These are phyloP conservation scores for Phaeosphaeria sp. DNA, from an alignment of 2,329 filamentous ascomycete genomes.

Conservation along the genomic window DNA sequence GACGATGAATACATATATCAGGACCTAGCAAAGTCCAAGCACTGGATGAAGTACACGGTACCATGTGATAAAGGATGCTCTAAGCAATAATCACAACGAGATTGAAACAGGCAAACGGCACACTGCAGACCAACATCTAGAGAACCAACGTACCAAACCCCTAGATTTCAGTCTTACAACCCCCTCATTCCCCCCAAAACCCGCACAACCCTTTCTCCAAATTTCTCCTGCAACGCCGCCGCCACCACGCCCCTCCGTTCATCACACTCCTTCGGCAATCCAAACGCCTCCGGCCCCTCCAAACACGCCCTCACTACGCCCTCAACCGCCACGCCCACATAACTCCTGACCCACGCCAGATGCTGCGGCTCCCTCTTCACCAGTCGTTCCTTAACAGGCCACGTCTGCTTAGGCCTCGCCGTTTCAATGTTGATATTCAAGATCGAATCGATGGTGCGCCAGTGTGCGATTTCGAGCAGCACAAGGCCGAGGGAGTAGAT, in stretches of 20 bases:
- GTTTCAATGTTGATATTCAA: slow-evolving; percentile 46
- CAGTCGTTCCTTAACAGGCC: slow-evolving; percentile 43
- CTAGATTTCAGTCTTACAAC: background rate
- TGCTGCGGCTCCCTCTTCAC: slow-evolving; percentile 24
- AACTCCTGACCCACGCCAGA: slow-evolving; percentile 31
- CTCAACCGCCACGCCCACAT: slow-evolving; percentile 34
- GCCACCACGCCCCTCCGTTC: slow-evolving; percentile 39
- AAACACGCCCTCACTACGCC: slow-evolving; percentile 39
- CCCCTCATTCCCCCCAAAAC: slow-evolving; percentile 35
- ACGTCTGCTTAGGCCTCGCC: slow-evolving; percentile 49
- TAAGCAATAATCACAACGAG: too few relatives aligned
- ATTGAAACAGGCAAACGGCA: too few relatives aligned
- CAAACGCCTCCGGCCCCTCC: slow-evolving; percentile 37
- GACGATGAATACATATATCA: slow-evolving; percentile 19
- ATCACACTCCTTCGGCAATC: slow-evolving; percentile 31
- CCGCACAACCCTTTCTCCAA: slow-evolving; percentile 41
- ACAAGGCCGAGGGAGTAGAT: slow-evolving; percentile 62
- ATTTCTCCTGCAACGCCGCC: slow-evolving; percentile 36
- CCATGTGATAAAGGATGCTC: too few relatives aligned
- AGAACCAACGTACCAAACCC: background rate
- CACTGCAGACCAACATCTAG: background rate
- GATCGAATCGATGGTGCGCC: slow-evolving; percentile 56
- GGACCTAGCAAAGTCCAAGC: background rate
- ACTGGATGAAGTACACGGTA: too few relatives aligned
- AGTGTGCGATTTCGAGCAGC: slow-evolving; percentile 62